Evolutionary conservation across 2,329 filamentous ascomycete genomes (phyloP).

Genomic region (Colletotrichum coccodes): DNA sequence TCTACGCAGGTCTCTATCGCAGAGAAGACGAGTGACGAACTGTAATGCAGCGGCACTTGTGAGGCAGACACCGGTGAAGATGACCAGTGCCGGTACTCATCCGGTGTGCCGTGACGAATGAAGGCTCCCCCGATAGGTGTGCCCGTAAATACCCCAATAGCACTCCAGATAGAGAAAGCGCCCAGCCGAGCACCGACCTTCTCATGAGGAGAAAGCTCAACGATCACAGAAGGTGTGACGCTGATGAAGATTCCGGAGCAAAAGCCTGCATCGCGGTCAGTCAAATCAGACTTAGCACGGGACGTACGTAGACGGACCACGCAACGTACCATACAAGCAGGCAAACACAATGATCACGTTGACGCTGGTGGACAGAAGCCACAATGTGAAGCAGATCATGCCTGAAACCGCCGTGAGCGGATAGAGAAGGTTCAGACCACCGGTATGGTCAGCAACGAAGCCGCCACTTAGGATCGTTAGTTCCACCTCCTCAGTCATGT

Average conservation of each 20-base stretch:
- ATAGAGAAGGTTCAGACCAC: conserved; percentile 22
- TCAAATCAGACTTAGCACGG: neutral
- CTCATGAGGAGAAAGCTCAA: conserved; percentile 5
- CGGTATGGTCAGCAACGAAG: conserved; percentile 16
- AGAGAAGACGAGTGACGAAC: neutral
- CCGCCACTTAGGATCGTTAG: neutral
- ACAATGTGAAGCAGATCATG: conserved; percentile 12
- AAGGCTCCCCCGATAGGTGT: conserved; percentile 25
- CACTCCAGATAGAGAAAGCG: conserved; percentile 16
- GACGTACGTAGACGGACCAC: neutral
- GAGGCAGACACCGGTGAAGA: conserved; percentile 7
- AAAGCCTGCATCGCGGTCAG: neutral
- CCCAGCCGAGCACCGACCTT: conserved; percentile 17
- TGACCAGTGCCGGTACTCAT: conserved; percentile 2
- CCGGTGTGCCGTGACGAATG: conserved; percentile 2
- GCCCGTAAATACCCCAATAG: conserved; percentile 20
- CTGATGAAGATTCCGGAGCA: conserved; percentile 24
- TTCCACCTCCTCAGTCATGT: neutral
- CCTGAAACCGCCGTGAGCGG: conserved; percentile 11
- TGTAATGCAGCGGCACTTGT: neutral
- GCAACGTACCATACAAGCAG: conserved; percentile 10
- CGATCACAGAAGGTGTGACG: conserved; percentile 14
- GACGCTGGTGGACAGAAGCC: conserved; percentile 11
- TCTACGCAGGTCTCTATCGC: conserved; percentile 8
- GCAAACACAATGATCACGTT: conserved; percentile 10